Base-by-base conservation (phyloP, 164 flowering plant species). In the Liriodendron chinense region DNA sequence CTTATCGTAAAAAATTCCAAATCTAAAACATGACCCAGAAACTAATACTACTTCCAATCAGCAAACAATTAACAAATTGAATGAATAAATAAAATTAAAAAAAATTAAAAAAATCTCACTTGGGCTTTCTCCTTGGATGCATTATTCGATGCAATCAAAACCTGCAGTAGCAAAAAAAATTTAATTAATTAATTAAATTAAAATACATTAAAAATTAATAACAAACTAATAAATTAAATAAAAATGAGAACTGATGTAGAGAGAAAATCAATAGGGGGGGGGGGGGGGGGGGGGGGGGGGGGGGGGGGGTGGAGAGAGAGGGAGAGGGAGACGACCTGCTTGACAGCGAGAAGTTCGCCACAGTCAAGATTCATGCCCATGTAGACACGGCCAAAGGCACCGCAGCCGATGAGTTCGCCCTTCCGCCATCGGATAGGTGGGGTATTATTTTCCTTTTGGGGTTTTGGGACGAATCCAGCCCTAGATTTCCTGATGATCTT, bases 301-400 rank as follows among this genome's bases (percentile, higher is more conserved):
- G 48, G 0, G 26, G n/a, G n/a, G n/a, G n/a, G n/a, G n/a, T n/a
- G n/a, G n/a, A n/a, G 13, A 23, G 5, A 22, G n/a, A 6, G 43
- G 8, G 47, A 34, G 69, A 28, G 48, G 0, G 26, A 28, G 20
- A 34, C 10, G 13, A 90, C 94, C 93, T 95, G 96, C 70, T 95
- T 95, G 24, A 95, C 94, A 1, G 98, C 99, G 22, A 95, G 86
- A 77, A 95, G 90, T 86, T 93, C 99, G 4, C 99, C 99, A 1
- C 98, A 90, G 83, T 92, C 99, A 56, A 93, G 92, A 78, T 93
- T 92, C 98, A 95, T 92, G 68, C 98, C 99, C 97, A 92, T 92
- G 71, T 95, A 91, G 74, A 93, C 98, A 28, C 90, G 82, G 0
- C 99, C 99, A 71, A 90, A 95, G 0, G 98, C 99, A 14, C 99